phyloP scores from a whole-genome alignment of 192 early-diverging fungal species.

The Entomortierella lignicola region DNA sequence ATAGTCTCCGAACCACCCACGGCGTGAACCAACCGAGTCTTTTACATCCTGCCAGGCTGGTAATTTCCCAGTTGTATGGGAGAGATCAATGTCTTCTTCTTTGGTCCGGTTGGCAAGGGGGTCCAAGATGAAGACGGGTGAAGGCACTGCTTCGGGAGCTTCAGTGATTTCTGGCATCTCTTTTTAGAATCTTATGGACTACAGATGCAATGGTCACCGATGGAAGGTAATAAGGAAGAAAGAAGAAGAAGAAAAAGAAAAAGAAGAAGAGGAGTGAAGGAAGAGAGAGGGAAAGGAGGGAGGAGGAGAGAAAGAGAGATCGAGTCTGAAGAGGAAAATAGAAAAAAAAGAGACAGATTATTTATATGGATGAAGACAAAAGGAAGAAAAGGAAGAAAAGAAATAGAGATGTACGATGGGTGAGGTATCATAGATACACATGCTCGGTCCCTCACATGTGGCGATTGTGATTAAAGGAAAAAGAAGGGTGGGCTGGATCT shows the following conservation, averaged over 20 bases:
- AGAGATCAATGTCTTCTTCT: constrained; percentile 50
- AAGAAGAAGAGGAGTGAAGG: not conserved
- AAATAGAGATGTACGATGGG: not conserved
- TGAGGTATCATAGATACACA: not conserved
- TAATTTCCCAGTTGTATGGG: constrained; percentile 31
- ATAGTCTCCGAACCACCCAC: constrained; percentile 62
- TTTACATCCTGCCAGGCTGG: constrained; percentile 40
- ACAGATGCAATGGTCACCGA: no score
- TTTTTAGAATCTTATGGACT: no score
- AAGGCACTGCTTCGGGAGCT: constrained; percentile 10
- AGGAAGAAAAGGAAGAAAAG: not conserved
- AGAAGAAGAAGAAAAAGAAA: not conserved
- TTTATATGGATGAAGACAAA: not conserved
- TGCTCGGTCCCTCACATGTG: no score
- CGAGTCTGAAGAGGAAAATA: constrained; percentile 15
- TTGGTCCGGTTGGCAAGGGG: constrained; percentile 43
- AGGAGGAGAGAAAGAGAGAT: not conserved
- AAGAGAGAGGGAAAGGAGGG: not conserved
- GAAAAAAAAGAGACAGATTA: not conserved
- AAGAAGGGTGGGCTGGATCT: no score
- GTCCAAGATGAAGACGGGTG: constrained; percentile 44
- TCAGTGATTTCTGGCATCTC: constrained; percentile 48
- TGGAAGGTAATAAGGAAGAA: no score
- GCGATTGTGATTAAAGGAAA: no score
- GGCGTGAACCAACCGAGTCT: constrained; percentile 31